A percentile compares a stretch with the other conserved stretches of the same genome.
These are phyloP conservation scores for Chrysanthemum makinoi DNA, from an alignment of 129 eudicot species.

Conservation along the genomic window DNA sequence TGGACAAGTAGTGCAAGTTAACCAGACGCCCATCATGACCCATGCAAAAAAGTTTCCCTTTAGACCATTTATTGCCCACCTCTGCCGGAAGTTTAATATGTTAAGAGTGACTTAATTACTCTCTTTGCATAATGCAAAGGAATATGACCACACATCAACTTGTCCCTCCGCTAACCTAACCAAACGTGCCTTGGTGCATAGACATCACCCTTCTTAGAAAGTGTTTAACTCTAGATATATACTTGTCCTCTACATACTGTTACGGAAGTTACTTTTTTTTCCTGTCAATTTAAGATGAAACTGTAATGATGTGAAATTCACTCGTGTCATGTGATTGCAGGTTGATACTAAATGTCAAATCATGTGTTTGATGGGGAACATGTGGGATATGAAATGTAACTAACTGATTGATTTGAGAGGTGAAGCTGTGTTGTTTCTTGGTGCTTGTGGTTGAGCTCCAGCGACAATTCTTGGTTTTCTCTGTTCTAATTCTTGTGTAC, in stretches of 20 bases:
- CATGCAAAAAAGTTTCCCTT: too few relatives aligned
- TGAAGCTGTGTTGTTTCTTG: slow-evolving; percentile 29
- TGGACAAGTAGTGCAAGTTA: too few relatives aligned
- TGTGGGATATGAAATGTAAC: slow-evolving; percentile 21
- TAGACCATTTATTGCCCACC: not conserved
- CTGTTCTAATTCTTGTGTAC: slow-evolving; percentile 48
- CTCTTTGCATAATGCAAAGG: not conserved
- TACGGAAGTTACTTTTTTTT: not conserved
- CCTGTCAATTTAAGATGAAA: not conserved
- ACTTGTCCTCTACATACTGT: not conserved
- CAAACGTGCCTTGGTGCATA: not conserved
- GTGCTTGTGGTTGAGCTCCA: slow-evolving; percentile 28
- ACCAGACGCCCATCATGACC: too few relatives aligned
- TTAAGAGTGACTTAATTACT: not conserved
- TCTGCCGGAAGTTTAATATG: not conserved
- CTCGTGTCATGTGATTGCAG: slow-evolving; percentile 33
- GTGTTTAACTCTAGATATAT: not conserved
- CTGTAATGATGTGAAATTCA: not conserved
- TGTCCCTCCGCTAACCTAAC: not conserved
- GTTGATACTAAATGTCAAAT: slow-evolving; percentile 26
- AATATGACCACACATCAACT: not conserved
- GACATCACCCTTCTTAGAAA: not conserved
- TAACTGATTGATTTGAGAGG: slow-evolving; percentile 42
- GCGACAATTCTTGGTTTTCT: slow-evolving; percentile 27
- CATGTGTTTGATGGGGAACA: not conserved